phyloP scores from a whole-genome alignment of 2,329 filamentous ascomycete species.

The Apiospora saccharicola region DNA sequence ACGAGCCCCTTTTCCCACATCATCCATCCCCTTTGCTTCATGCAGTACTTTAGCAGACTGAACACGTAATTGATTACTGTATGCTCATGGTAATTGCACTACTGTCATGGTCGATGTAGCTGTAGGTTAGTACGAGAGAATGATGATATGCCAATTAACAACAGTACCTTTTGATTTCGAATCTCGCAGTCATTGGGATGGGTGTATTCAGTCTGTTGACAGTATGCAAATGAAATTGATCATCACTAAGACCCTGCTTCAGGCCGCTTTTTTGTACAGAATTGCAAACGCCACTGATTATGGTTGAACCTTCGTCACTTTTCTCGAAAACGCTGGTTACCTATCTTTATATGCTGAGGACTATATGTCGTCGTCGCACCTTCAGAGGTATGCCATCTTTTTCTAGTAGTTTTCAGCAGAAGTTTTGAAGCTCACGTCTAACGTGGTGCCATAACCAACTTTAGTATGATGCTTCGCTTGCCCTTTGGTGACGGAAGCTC shows the following conservation, averaged over 20 bases:
- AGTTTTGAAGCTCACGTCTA: too few species aligned
- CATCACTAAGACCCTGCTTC: not conserved
- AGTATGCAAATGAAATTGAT: not conserved
- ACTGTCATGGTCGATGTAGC: not conserved
- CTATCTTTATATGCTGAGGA: slow-evolving; percentile 5
- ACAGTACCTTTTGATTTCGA: too few species aligned
- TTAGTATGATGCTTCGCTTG: not conserved
- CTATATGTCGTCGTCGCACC: not conserved
- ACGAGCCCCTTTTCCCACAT: not conserved
- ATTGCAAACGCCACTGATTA: slow-evolving; percentile 2
- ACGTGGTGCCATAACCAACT: not conserved
- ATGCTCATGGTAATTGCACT: not conserved
- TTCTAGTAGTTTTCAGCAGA: not conserved
- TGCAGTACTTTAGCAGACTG: not conserved
- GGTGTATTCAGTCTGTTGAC: not conserved
- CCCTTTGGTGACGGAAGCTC: not conserved
- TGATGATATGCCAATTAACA: too few species aligned
- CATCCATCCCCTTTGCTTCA: not conserved
- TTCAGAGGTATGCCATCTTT: not conserved
- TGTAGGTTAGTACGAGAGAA: not conserved
- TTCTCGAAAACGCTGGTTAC: not conserved
- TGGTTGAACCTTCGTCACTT: not conserved
- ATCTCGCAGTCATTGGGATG: not conserved
- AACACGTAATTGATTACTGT: too few species aligned
- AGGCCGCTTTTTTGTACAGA: slow-evolving; percentile 4